Evolutionary conservation across 768 basidiomycete genomes (phyloP).

Genomic region (Amanita inopinata): DNA sequence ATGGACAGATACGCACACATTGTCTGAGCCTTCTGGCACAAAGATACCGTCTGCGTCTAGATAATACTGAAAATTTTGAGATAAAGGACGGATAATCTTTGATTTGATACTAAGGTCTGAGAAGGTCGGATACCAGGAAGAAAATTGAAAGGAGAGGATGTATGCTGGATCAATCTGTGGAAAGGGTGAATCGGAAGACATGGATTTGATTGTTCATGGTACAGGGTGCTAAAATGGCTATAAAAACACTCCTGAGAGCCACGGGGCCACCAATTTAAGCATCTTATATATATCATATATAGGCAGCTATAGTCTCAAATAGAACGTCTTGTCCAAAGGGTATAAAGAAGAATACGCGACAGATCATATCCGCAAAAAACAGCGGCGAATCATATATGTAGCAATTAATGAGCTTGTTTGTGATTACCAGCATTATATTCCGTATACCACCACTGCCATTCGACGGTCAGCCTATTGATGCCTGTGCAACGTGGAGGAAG

Average conservation of each 20-base stretch:
- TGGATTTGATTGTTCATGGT: neutral
- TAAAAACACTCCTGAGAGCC: too few relatives aligned
- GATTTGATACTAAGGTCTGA: conserved; percentile 57
- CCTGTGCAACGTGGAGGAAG: conserved; percentile 2
- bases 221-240: neutral
- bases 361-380: neutral
- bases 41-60: conserved; percentile 80
- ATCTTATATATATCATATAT: conserved; percentile 8
- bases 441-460: conserved; percentile 36
- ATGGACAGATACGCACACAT: conserved; percentile 39
- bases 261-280: too few relatives aligned
- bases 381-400: neutral
- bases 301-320: neutral
- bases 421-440: conserved; percentile 31
- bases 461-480: neutral
- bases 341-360: neutral
- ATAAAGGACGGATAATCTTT: conserved; percentile 62
- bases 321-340: neutral
- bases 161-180: conserved; percentile 41
- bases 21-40: conserved; percentile 73
- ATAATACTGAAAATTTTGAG: conserved; percentile 55
- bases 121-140: conserved; percentile 76
- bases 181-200: conserved; percentile 25
- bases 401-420: conserved; percentile 26
- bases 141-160: conserved; percentile 71